phyloP scores from a whole-genome alignment of 164 flowering plant genomes.

The Aristolochia contorta region DNA sequence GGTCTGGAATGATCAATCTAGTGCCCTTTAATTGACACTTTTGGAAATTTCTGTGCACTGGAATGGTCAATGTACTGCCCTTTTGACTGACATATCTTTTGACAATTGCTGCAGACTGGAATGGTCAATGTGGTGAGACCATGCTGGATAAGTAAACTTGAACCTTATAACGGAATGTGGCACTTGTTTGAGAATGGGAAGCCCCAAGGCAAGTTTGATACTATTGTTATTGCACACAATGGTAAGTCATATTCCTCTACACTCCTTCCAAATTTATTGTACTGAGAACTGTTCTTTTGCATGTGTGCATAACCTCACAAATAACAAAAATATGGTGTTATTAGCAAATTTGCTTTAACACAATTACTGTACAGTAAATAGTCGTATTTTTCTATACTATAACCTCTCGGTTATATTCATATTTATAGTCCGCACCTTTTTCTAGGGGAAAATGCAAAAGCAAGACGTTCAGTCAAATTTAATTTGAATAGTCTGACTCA shows the following conservation, averaged over 20 bases:
- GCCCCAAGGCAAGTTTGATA: constrained; percentile 76
- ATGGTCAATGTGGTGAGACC: constrained; percentile 73
- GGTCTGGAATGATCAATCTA: constrained; percentile 58
- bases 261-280: background rate
- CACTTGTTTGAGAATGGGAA: constrained; percentile 82
- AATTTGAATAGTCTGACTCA: no score
- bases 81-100: no score
- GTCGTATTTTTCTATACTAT: no score
- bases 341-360: no score
- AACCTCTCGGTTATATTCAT: no score
- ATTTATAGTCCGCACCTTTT: no score
- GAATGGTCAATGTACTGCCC: constrained; percentile 40
- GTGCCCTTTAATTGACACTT: constrained; percentile 7
- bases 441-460: no score
- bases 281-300: background rate
- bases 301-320: no score
- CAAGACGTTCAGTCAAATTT: no score
- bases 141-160: constrained; percentile 88
- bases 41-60: constrained; percentile 33
- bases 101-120: constrained; percentile 35
- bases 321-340: no score
- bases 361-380: no score
- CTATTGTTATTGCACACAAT: constrained; percentile 88
- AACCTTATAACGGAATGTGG: constrained; percentile 93
- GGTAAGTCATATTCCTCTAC: constrained; percentile 23